phyloP scores from a whole-genome alignment of 1,284 basidiomycete species.

The Dichomitus squalens region DNA sequence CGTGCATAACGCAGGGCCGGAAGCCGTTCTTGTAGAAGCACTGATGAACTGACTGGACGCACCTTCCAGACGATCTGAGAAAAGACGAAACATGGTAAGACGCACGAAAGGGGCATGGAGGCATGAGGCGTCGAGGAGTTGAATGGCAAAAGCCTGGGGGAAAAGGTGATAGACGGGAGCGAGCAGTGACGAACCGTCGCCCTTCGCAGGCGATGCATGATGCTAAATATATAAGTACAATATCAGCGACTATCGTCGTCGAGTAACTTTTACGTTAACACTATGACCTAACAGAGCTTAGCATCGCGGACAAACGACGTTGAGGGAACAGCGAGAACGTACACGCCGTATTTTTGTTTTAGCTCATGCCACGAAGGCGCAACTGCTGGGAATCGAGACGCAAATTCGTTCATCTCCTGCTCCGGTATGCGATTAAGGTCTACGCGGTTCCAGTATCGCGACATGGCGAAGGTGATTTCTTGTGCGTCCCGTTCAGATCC shows the following conservation, averaged over 20 bases:
- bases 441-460: slow-evolving; percentile 73
- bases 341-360: slow-evolving; percentile 66
- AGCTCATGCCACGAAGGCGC: slow-evolving; percentile 70
- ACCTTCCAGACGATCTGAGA: slow-evolving; percentile 12
- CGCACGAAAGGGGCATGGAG: not conserved
- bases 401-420: slow-evolving; percentile 77
- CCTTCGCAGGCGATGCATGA: not conserved
- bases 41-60: not conserved
- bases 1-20: slow-evolving; percentile 3
- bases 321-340: slow-evolving; percentile 14
- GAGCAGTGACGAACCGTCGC: too few species aligned
- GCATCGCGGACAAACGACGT: not conserved
- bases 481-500: slow-evolving; percentile 68
- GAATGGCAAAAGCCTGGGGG: not conserved
- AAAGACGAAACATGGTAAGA: slow-evolving; percentile 3
- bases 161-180: not conserved
- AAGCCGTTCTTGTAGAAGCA: slow-evolving; percentile 5
- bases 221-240: slow-evolving; percentile 11
- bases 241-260: slow-evolving; percentile 5
- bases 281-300: slow-evolving; percentile 16
- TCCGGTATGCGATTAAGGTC: slow-evolving; percentile 82
- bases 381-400: slow-evolving; percentile 52
- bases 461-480: slow-evolving; percentile 68
- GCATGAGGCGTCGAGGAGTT: not conserved
- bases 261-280: slow-evolving; percentile 5